Percentiles rank a stretch among this genome's conserved stretches.
These are phyloP conservation scores for Xylaria flabelliformis DNA, from an alignment of 495 filamentous ascomycete species.

Conservation along the genomic window DNA sequence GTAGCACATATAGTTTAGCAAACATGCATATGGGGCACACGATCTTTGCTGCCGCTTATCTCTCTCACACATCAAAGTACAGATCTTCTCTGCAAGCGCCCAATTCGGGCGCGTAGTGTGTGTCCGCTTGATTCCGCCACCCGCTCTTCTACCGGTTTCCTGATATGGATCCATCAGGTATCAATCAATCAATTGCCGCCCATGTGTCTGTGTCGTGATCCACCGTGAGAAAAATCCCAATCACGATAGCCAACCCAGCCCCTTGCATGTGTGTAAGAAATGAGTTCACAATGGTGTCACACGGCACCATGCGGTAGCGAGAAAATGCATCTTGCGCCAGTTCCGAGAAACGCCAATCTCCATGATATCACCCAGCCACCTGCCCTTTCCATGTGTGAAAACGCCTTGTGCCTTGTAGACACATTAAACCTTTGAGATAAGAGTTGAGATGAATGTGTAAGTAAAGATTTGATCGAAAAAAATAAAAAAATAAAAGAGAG, in stretches of 20 bases:
- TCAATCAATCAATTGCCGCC: constrained; percentile 27
- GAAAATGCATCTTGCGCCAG: constrained; percentile 19
- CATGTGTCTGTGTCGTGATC: constrained; percentile 19
- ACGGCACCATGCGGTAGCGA: constrained; percentile 15
- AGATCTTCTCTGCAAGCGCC: constrained; percentile 23
- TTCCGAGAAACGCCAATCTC: constrained; percentile 24
- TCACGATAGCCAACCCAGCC: constrained; percentile 11
- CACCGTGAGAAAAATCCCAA: constrained; percentile 11
- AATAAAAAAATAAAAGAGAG: background rate
- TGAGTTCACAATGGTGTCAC: constrained; percentile 12
- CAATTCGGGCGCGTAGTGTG: constrained; percentile 20
- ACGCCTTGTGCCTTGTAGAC: constrained; percentile 15
- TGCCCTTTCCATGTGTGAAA: constrained; percentile 9
- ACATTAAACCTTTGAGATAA: background rate
- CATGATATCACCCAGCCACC: constrained; percentile 23
- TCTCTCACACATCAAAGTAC: constrained; percentile 7
- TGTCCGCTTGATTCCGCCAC: constrained; percentile 16
- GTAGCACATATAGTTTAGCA: constrained; percentile 20
- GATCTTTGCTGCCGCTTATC: constrained; percentile 20
- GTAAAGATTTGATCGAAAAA: background rate
- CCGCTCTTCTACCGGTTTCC: constrained; percentile 5
- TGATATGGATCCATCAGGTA: constrained; percentile 27
- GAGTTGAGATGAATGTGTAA: constrained; percentile 12
- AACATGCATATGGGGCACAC: constrained; percentile 18
- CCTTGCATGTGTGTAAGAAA: background rate